Conservation (phyloP, 1,284 basidiomycete genomes). For the Tilletia horrida region DNA sequence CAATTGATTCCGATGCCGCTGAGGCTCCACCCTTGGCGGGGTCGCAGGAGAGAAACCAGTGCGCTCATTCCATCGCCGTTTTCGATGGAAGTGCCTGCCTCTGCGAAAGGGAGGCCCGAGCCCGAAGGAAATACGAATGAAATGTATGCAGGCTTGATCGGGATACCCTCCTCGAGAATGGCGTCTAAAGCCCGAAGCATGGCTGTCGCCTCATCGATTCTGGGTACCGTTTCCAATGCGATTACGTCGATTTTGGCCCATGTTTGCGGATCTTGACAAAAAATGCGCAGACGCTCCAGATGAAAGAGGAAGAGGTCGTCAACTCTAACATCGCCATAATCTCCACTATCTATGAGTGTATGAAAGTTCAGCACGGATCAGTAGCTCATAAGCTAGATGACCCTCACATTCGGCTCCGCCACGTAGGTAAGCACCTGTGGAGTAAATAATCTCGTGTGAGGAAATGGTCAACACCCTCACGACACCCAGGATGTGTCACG, state of each 20-base stretch:
- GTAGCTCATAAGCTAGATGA: no score
- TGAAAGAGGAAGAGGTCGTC: conserved; percentile 39
- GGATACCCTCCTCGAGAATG: conserved; percentile 19
- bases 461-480: not conserved
- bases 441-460: not conserved
- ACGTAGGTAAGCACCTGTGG: conserved; percentile 28
- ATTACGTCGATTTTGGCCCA: conserved; percentile 39
- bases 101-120: conserved; percentile 29
- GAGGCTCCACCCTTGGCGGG: conserved; percentile 30
- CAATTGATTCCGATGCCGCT: conserved; percentile 48
- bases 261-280: conserved; percentile 24
- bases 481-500: not conserved
- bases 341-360: conserved; percentile 34
- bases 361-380: not conserved
- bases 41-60: conserved; percentile 10
- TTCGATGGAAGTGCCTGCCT: not conserved
- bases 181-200: conserved; percentile 36
- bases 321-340: conserved; percentile 28
- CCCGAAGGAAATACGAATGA: conserved; percentile 34
- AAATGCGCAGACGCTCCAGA: conserved; percentile 29
- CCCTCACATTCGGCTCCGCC: conserved; percentile 20
- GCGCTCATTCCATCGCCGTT: conserved; percentile 28
- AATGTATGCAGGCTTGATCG: conserved; percentile 38
- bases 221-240: conserved; percentile 45
- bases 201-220: conserved; percentile 42